Conservation (phyloP, 495 filamentous ascomycete species). For the Alectoria sarmentosa region DNA sequence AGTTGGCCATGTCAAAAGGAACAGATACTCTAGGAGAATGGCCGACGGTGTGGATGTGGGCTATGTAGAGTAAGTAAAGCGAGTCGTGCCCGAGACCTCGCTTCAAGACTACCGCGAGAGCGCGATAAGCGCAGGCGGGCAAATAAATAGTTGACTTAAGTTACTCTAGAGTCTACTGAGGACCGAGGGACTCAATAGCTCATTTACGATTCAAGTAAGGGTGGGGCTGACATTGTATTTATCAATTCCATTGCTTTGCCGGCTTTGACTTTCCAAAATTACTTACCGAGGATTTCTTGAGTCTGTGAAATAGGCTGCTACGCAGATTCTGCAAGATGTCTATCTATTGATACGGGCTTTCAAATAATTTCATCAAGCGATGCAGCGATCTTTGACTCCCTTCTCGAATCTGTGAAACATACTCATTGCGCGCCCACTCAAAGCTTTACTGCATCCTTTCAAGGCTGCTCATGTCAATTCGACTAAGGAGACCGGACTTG, state of each 20-base stretch:
- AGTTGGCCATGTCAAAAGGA: background rate
- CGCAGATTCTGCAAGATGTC: background rate
- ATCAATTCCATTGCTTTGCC: too few species aligned
- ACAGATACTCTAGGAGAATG: background rate
- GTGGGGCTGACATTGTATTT: too few species aligned
- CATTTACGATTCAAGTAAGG: too few species aligned
- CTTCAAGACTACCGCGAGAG: background rate
- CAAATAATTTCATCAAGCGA: background rate
- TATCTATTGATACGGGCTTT: background rate
- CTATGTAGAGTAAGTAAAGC: too few species aligned
- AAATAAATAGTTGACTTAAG: background rate
- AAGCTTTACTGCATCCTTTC: background rate
- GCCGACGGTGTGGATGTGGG: too few species aligned
- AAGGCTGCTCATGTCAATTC: background rate
- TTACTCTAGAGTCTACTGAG: too few species aligned
- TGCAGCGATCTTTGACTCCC: background rate
- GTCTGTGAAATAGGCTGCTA: background rate
- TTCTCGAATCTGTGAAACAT: background rate
- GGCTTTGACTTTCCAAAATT: too few species aligned
- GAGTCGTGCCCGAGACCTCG: too few species aligned
- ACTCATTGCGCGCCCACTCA: background rate
- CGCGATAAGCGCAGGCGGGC: slow-evolving; percentile 1
- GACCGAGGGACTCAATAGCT: too few species aligned
- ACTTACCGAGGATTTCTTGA: background rate
- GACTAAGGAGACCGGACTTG: background rate